Conservation (phyloP, 2,329 filamentous ascomycete species). For the Clarireedia homoeocarpa region DNA sequence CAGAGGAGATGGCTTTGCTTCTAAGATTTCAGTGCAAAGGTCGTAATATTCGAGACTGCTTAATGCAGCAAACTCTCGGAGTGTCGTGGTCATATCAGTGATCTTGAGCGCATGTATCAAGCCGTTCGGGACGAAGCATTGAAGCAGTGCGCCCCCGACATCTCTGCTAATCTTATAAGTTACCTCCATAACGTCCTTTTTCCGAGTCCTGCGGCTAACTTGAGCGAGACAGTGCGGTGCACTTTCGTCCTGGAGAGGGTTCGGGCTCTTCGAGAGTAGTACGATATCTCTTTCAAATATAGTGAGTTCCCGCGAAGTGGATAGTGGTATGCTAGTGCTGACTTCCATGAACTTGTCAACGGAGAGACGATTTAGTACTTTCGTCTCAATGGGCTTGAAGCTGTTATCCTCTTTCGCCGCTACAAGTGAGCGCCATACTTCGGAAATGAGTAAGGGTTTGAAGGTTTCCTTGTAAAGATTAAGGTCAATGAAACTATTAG, state of each 20-base stretch:
- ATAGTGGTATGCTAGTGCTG: constrained; percentile 69
- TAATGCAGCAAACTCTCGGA: constrained; percentile 89
- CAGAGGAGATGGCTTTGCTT: constrained; percentile 83
- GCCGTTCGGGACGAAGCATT: constrained; percentile 58
- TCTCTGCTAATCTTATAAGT: constrained; percentile 72
- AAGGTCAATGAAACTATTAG: constrained; percentile 69
- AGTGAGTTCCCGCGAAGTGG: constrained; percentile 61
- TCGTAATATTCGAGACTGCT: constrained; percentile 93
- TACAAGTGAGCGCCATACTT: constrained; percentile 93
- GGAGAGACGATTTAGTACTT: constrained; percentile 76
- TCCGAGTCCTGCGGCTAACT: constrained; percentile 71
- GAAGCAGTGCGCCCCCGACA: constrained; percentile 41
- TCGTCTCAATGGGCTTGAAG: constrained; percentile 76
- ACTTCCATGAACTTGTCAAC: constrained; percentile 93
- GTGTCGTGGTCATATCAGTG: constrained; percentile 87
- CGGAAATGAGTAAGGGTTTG: constrained; percentile 79
- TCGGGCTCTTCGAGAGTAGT: constrained; percentile 66
- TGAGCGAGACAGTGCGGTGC: constrained; percentile 80
- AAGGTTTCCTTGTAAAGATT: constrained; percentile 82
- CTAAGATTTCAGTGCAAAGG: constrained; percentile 83
- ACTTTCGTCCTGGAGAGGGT: constrained; percentile 57
- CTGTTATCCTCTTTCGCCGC: constrained; percentile 81
- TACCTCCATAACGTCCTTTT: constrained; percentile 75
- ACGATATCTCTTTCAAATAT: constrained; percentile 84
- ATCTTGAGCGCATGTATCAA: constrained; percentile 73